Conservation (phyloP, 2,329 filamentous ascomycete genomes). For the Aureobasidium mangrovei region DNA sequence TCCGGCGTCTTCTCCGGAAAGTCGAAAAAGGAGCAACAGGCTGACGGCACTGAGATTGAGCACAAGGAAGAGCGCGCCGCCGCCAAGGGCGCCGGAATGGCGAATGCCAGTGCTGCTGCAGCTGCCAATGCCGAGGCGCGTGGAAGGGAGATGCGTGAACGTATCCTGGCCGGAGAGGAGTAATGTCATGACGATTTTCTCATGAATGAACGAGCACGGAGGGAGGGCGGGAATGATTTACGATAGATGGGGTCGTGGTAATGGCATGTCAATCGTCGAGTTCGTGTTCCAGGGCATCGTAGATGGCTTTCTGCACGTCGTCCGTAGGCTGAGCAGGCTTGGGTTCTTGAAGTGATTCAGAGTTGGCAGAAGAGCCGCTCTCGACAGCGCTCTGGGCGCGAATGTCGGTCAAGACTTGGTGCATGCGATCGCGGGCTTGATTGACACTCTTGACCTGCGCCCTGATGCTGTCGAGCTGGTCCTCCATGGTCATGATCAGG, state of each 20-base stretch:
- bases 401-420: constrained; percentile 40
- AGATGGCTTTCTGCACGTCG: constrained; percentile 14
- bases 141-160: constrained; percentile 19
- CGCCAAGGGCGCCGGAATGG: constrained; percentile 22
- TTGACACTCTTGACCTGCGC: constrained; percentile 64
- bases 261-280: constrained; percentile 10
- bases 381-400: neutral
- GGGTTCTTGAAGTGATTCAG: neutral
- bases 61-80: constrained; percentile 22
- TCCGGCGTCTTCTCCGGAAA: constrained; percentile 28
- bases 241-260: neutral
- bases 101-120: constrained; percentile 14
- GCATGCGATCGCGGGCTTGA: constrained; percentile 62
- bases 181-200: neutral
- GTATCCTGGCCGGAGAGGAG: constrained; percentile 18
- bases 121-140: constrained; percentile 16
- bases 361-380: neutral
- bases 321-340: neutral
- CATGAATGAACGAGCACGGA: neutral
- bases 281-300: constrained; percentile 16
- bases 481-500: constrained; percentile 79
- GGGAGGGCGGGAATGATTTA: neutral
- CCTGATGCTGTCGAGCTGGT: constrained; percentile 62
- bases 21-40: constrained; percentile 23
- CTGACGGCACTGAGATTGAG: constrained; percentile 26